Evolutionary conservation across 257 asterid genomes (phyloP), one percentile per base, ranked within the genome.

Genomic region (Lycium ferocissimum): DNA sequence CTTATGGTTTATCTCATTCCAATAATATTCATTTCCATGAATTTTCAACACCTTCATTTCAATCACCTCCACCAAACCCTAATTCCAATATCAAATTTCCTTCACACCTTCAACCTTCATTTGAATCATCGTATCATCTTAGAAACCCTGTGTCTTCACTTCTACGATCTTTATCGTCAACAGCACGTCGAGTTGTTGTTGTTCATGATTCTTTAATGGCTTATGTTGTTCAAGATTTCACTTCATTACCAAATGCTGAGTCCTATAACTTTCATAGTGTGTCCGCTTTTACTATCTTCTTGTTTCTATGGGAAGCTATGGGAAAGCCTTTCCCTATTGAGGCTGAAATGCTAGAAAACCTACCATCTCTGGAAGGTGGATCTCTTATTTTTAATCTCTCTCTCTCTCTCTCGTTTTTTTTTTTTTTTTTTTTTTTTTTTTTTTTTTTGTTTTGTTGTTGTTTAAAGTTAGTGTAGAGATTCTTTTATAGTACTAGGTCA

Each of bases 171-270:
- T 91, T 91, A n/a, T 84, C 87, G 1, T 61, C 51, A 12, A 2
- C 62, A 1, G 63, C 12, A 69, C 53, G 90, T 12, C 89, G 95
- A 9, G 92, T 92, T 9, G 86, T 89, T 18, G 54, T 92, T 11
- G 61, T 92, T 26, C 85, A 89, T 22, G 95, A 92, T 88, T 92
- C 95, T 5, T 65, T 92, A 22, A 92, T 92, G 95, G 95, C 93
- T 33, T 89, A 92, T 2, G 93, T 88, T 58, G 84, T 91, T 0
- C 95, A 92, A 40, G 93, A 92, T 61, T 89, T 90, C 14, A 90
- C 85, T 2, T 13, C 59, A 0, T 62, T 87, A 43, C 88, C 88
- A 1, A 92, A 92, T 73, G 89, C 90, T 5, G 95, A 91, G 67
- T 85, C 92, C 0, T 92, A 92, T 83, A 86, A 87, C 58, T 92